Conservation (phyloP, 306 rosid species). For the Cicer cuneatum region DNA sequence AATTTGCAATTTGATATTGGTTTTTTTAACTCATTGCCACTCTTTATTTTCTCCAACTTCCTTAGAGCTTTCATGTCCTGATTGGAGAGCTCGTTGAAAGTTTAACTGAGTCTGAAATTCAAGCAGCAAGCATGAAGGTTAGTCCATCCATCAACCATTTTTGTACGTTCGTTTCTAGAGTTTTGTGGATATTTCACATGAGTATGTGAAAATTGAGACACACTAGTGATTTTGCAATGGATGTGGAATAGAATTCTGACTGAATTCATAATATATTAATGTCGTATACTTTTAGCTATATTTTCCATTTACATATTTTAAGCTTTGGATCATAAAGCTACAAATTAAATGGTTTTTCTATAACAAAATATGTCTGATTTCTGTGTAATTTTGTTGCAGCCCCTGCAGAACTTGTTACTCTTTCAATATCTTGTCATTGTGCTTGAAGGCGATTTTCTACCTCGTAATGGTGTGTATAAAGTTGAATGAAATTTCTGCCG, state of each 20-base stretch:
- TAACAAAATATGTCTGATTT: slow-evolving; percentile 9
- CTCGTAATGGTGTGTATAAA: slow-evolving; percentile 62
- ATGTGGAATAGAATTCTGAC: background rate
- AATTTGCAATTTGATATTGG: slow-evolving; percentile 13
- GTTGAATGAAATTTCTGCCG: slow-evolving; percentile 46
- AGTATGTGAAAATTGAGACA: background rate
- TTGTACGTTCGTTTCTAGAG: slow-evolving; percentile 13
- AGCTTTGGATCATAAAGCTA: slow-evolving; percentile 5
- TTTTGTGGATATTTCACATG: slow-evolving; percentile 1
- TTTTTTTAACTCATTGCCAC: slow-evolving; percentile 19
- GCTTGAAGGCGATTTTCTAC: slow-evolving; percentile 75
- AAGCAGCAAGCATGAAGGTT: slow-evolving; percentile 67
- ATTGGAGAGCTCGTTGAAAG: slow-evolving; percentile 65
- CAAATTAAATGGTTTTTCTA: slow-evolving; percentile 7
- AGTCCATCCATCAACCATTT: slow-evolving; percentile 36
- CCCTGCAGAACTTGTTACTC: slow-evolving; percentile 65
- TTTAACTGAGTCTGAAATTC: slow-evolving; percentile 51
- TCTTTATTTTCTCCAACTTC: slow-evolving; percentile 31
- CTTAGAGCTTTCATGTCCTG: slow-evolving; percentile 69
- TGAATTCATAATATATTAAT: slow-evolving; percentile 10
- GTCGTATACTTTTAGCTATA: slow-evolving; percentile 2
- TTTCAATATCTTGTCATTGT: slow-evolving; percentile 77
- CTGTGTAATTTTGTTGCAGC: slow-evolving; percentile 57
- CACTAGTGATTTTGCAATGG: background rate
- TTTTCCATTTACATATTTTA: slow-evolving; percentile 14